These are phyloP conservation scores for Diaporthe sp. DNA, from an alignment of 2,329 filamentous ascomycete species.

Conservation along the genomic window DNA sequence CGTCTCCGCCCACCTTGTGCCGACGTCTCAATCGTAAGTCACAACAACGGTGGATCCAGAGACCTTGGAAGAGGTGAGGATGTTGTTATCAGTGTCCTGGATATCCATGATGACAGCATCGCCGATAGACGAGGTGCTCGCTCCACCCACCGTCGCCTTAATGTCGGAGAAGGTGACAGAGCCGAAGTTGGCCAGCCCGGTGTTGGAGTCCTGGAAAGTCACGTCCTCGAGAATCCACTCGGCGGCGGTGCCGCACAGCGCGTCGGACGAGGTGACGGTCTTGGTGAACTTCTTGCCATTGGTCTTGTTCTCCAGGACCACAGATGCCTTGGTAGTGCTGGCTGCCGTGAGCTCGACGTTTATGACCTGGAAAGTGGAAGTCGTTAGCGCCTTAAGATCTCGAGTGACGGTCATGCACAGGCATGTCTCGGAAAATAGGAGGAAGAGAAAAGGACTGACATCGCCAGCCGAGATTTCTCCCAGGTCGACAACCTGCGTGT, in stretches of 20 bases:
- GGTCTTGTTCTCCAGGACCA: conserved; percentile 34
- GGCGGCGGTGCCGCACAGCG: conserved; percentile 31
- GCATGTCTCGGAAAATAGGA: background rate
- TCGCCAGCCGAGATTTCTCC: conserved; percentile 36
- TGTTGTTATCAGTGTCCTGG: conserved; percentile 51
- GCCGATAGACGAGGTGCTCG: conserved; percentile 46
- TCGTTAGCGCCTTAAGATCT: background rate
- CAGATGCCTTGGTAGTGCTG: conserved; percentile 30
- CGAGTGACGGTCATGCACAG: background rate
- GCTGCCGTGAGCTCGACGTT: conserved; percentile 38
- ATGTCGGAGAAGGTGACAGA: conserved; percentile 56
- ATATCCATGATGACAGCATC: conserved; percentile 55
- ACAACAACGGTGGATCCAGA: conserved; percentile 27
- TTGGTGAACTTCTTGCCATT: conserved; percentile 35
- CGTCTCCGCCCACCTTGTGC: background rate
- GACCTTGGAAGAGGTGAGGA: conserved; percentile 31
- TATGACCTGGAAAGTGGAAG: conserved; percentile 28
- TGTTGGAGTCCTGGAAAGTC: conserved; percentile 48
- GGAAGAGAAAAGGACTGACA: conserved; percentile 18
- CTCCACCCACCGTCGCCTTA: conserved; percentile 50
- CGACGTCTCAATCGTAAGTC: conserved; percentile 49
- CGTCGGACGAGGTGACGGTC: conserved; percentile 34
- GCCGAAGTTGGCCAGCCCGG: conserved; percentile 60
- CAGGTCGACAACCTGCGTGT: conserved; percentile 47
- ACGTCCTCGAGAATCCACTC: conserved; percentile 40